Base-by-base conservation (phyloP, 257 asterid species). In the Vinca minor region DNA sequence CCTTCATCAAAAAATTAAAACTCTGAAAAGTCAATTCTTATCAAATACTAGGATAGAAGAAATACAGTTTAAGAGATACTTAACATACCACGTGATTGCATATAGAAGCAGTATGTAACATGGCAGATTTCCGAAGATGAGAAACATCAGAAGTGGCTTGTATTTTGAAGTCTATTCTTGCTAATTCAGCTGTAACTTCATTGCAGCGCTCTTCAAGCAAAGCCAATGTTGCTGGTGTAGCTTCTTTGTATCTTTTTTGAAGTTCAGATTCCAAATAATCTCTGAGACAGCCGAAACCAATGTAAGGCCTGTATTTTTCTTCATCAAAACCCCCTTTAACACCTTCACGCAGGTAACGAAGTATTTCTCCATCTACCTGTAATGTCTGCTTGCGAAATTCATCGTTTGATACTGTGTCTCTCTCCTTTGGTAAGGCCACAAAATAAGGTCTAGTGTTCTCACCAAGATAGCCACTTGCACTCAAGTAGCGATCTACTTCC, bases 391-490 rank as follows among this genome's bases (percentile, higher is more conserved):
- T 82, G 44, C 96, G 99, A 69, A 93, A 93, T 81, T 93, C 97
- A 25, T 93, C 99, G 68, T 89, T 89, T 54, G 96, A 74, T 53
- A 89, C 84, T 65, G 82, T 57, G 72, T 75, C 75, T 78, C 87
- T 85, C 46, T 93, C 99, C 71, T 93, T 93, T 50, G 99, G 97
- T 67, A 93, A 79, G 28, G 99, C 97, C 45, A 93, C 97, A 69
- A 89, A 93, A 71, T 80, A 93, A 1, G 99, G 99, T 17, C 68
- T 78, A 23, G 94, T 85, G 72, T 79, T 84, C 73, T 89, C 99
- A 59, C 99, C 99, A 65, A 93, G 95, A 76, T 89, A 92, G 54
- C 98, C 98, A 66, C 91, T 87, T 63, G 97, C 95, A 83, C 97
- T 89, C 78, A 93, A 76, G 83, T 93, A 93, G 52, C 96, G 88